Evolutionary conservation across 805 yeast genomes (phyloP), one percentile per base, ranked within the genome.

Genomic region (Ogataea zsoltii): DNA sequence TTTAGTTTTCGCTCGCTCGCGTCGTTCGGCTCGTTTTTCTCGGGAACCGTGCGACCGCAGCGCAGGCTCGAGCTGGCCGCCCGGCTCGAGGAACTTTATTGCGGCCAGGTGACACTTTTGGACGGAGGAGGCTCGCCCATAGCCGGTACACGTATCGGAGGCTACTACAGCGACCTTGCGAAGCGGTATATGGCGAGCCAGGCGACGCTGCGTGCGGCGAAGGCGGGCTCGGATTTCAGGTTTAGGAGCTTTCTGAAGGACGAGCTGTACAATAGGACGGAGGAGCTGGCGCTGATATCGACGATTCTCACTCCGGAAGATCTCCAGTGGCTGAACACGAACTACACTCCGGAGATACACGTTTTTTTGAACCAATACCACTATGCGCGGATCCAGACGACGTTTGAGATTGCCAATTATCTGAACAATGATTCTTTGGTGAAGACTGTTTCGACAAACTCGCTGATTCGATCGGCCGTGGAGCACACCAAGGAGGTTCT

Each of bases 321-420:
- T 40, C 37, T 58, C 7, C 18, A 17, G 15, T 50, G 56, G 50
- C 45, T 62, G 10, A 51, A 54, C 29, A 17, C 40, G 4, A 38
- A 56, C 42, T 62, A 62, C 30, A 42, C 53, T 2, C 19, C 33
- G 9, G 10, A 34, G 5, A 52, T 62, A 11, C 60, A 62, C 38
- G 4, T 16, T 2, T 62, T 62, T 35, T 45, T 62, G n/a, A 45
- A 46, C 6, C 41, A 48, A 6, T 62, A 56, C 41, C 67, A 62
- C 45, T 45, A 31, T 14, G 47, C 51, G 15, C 45, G 67, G 33
- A 56, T 62, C 14, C 47, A 55, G 16, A 51, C 60, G 2, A 60
- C 66, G 0, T 62, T 46, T 42, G 51, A 55, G 23, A 37, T 62
- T 12, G 52, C 57, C 35, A 54, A 58, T 28, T 62, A 55, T 40